Evolutionary conservation across 2,329 filamentous ascomycete genomes (phyloP).

Genomic region (Monosporascus ibericus): DNA sequence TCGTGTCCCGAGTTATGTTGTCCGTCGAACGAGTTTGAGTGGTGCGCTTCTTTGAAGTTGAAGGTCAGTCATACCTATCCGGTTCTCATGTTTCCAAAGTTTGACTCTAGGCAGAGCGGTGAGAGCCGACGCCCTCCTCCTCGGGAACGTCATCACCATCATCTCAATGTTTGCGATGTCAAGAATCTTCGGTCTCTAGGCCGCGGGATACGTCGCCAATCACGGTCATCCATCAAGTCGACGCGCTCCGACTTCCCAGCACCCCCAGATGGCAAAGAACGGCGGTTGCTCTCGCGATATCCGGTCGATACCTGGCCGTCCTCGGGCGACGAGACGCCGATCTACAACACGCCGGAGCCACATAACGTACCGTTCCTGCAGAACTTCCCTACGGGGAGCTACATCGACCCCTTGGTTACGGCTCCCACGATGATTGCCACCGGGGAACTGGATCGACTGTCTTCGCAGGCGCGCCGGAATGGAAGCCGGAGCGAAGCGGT

Average conservation of each 20-base stretch:
- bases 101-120: no score
- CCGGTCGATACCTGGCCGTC: constrained; percentile 22
- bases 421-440: constrained; percentile 19
- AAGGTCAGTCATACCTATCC: neutral
- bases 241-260: constrained; percentile 21
- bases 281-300: constrained; percentile 21
- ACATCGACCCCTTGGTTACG: constrained; percentile 16
- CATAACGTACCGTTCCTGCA: constrained; percentile 5
- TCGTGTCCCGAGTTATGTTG: constrained; percentile 24
- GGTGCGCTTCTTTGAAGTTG: neutral
- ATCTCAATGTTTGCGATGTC: constrained; percentile 9
- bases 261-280: constrained; percentile 17
- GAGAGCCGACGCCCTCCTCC: neutral
- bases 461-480: constrained; percentile 7
- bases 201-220: constrained; percentile 11
- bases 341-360: constrained; percentile 24
- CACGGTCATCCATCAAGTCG: constrained; percentile 20
- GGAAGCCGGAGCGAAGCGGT: neutral
- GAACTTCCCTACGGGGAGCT: neutral
- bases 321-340: constrained; percentile 21
- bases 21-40: constrained; percentile 5
- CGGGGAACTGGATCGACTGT: constrained; percentile 22
- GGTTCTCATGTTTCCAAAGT: no score
- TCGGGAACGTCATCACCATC: constrained; percentile 8
- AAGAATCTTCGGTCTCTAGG: constrained; percentile 16